A percentile compares a stretch with the other conserved stretches of the same genome.
These are phyloP conservation scores for Neoascochyta sp. DNA, from an alignment of 2,329 filamentous ascomycete species.

Conservation along the genomic window DNA sequence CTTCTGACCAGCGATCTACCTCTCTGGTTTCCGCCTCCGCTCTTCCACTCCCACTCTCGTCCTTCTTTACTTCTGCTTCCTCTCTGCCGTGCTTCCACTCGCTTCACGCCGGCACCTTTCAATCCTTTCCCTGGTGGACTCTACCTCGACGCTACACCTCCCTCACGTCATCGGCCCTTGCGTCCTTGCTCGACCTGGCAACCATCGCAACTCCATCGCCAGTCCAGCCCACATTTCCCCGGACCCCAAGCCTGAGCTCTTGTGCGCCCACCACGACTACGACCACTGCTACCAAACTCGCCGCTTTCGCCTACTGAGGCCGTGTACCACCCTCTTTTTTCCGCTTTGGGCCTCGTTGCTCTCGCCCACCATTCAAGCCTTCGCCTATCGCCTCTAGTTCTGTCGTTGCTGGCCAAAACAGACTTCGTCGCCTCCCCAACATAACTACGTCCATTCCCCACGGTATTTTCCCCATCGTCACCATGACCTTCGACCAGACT, in stretches of 20 bases:
- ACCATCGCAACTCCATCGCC: conserved; percentile 18
- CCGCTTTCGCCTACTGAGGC: conserved; percentile 16
- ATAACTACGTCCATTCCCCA: conserved; percentile 16
- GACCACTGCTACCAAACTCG: no score
- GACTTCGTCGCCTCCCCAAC: conserved; percentile 32
- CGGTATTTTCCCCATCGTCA: conserved; percentile 8
- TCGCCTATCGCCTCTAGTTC: conserved; percentile 19
- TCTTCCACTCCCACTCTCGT: no score
- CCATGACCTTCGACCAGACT: conserved; percentile 24
- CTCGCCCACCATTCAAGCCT: conserved; percentile 1
- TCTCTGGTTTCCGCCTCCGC: conserved; percentile 13
- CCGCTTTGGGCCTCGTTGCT: conserved; percentile 1
- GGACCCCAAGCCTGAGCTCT: conserved; percentile 18
- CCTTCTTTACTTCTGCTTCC: conserved; percentile 10
- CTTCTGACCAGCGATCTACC: no score
- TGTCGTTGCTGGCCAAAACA: conserved; percentile 41
- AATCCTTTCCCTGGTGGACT: conserved; percentile 29
- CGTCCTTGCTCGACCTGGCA: conserved; percentile 28
- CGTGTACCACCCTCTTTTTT: conserved; percentile 16
- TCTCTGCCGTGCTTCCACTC: conserved; percentile 14
- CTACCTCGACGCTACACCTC: conserved; percentile 18
- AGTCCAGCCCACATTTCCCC: conserved; percentile 19
- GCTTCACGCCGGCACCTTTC: conserved; percentile 25
- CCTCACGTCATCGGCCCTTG: conserved; percentile 26
- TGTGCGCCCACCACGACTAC: no score